Base-by-base conservation (phyloP, 345 rosid species). In the Eucalyptus marginata region DNA sequence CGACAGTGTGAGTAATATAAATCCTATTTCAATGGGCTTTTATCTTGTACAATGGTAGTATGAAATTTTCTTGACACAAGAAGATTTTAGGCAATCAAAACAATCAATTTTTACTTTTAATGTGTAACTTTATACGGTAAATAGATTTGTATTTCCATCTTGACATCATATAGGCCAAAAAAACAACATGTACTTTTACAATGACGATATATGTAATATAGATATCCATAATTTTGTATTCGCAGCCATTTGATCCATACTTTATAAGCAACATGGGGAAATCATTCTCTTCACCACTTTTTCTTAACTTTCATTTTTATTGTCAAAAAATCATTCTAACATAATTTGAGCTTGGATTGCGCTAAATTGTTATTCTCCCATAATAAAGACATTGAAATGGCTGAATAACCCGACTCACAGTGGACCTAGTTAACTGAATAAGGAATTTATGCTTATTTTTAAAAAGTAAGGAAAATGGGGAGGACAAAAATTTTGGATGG, bases 41-140 rank as follows among this genome's bases (percentile, higher is more conserved):
- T 27, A 59, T 59, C 7, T 0, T 12, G 1, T 29, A 59, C 8
- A 27, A 6, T 27, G 68, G 16, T 4, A 29, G 3, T 27, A 8
- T 59, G 5, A 59, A 59, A 59, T 59, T 59, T 59, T 59, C 68
- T 59, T 59, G 4, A 59, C 68, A 59, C 31, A 6, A 59, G 6
- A 13, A 59, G n/a, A 5, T 27, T 59, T 6, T 27, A 59, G 4
- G 1, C 27, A 59, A 59, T 25, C 6, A 59, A 29, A 59, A 59
- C 14, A 27, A 25, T 59, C 14, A 12, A 59, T 59, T 59, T 59
- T 11, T 59, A 59, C 13, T 62, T 62, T 62, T 62, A 27, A 13
- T 20, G 7, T 0, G 0, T 29, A 64, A n/a, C 10, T 64, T 64
- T 64, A 64, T 64, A 29, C 3, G 4, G 17, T 0, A 62, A 62